phyloP scores from a whole-genome alignment of 768 basidiomycete genomes.

The Tephrocybe sp. region DNA sequence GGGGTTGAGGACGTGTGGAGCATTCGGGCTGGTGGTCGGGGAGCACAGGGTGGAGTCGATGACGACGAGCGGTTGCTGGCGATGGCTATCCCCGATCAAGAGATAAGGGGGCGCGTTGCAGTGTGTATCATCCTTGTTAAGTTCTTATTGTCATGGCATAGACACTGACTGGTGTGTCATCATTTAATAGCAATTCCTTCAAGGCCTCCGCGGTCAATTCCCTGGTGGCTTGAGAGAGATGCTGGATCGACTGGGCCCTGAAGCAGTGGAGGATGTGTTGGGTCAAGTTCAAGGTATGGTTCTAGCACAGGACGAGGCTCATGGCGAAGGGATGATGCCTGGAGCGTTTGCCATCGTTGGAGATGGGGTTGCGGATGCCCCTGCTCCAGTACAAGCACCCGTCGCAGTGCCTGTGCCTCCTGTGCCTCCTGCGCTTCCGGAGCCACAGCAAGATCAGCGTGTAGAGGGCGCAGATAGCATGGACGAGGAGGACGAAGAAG shows the following conservation, averaged over 20 bases:
- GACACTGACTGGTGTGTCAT: too few relatives aligned
- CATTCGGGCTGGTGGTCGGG: constrained; percentile 22
- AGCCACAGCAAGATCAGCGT: background rate
- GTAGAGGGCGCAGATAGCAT: constrained; percentile 17
- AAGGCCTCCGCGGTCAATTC: constrained; percentile 49
- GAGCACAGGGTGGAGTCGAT: constrained; percentile 40
- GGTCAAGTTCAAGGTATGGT: constrained; percentile 34
- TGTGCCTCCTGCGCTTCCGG: background rate
- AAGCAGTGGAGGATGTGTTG: constrained; percentile 62
- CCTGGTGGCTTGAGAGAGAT: constrained; percentile 69
- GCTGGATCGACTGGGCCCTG: constrained; percentile 53
- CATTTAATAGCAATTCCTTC: constrained; percentile 44
- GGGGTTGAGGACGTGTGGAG: constrained; percentile 55
- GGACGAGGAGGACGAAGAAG: constrained; percentile 29
- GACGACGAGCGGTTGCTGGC: constrained; percentile 54
- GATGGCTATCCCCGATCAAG: constrained; percentile 57
- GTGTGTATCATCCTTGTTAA: constrained; percentile 39
- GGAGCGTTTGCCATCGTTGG: constrained; percentile 40
- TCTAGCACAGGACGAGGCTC: constrained; percentile 28
- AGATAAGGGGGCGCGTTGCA: constrained; percentile 36
- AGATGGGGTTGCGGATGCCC: constrained; percentile 19
- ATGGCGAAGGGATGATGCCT: constrained; percentile 35
- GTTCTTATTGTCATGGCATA: too few relatives aligned
- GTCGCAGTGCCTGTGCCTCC: background rate
- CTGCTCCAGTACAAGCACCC: background rate